Evolutionary conservation across 1,139 yeast species (phyloP).

Genomic region (Zygoascus sp.): DNA sequence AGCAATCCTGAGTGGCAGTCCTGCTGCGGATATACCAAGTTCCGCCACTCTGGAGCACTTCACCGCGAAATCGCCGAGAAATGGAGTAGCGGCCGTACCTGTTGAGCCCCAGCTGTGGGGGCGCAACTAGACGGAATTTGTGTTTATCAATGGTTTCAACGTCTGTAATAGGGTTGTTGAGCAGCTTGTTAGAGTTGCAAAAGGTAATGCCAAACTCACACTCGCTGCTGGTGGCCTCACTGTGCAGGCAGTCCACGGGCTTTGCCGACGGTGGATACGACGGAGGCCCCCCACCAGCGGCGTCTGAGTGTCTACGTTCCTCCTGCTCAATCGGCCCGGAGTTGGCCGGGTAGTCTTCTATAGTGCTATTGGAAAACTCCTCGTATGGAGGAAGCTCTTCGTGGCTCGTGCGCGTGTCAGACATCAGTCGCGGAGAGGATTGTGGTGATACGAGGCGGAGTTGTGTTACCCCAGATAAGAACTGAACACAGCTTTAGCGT

Average conservation of each 20-base stretch:
- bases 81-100: conserved; percentile 15
- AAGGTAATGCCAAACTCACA: conserved; percentile 24
- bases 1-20: conserved; percentile 20
- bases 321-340: not conserved
- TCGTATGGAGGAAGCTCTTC: conserved; percentile 12
- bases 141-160: conserved; percentile 13
- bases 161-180: conserved; percentile 8
- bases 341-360: not conserved
- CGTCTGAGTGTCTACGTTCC: not conserved
- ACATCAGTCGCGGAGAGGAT: too few relatives aligned
- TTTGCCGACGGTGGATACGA: conserved; percentile 16
- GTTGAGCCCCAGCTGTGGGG: conserved; percentile 20
- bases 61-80: conserved; percentile 23
- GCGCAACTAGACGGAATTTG: conserved; percentile 19
- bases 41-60: conserved; percentile 20
- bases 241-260: conserved; percentile 11
- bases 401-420: not conserved
- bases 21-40: conserved; percentile 21
- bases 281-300: conserved; percentile 11
- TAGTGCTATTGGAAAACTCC: conserved; percentile 7
- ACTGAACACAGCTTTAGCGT: too few relatives aligned
- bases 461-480: too few relatives aligned
- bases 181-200: conserved; percentile 19
- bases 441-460: too few relatives aligned
- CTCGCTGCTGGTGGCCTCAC: conserved; percentile 25